phyloP scores from a whole-genome alignment of 2,329 filamentous ascomycete species.

The Aspergillus novoparasiticus region DNA sequence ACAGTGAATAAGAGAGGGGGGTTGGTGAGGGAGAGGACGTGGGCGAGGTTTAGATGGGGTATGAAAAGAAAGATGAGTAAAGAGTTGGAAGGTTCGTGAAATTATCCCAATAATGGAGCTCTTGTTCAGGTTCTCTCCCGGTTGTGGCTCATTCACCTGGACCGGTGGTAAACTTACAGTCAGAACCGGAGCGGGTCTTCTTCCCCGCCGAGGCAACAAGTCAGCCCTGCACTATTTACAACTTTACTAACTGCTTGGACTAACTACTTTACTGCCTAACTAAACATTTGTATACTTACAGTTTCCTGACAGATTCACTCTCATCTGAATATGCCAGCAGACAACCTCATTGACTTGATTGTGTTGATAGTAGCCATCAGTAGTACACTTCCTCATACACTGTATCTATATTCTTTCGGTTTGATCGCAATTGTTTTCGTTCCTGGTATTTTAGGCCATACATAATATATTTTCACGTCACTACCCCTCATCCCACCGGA shows the following conservation, averaged over 20 bases:
- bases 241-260: not conserved
- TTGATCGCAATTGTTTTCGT: not conserved
- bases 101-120: conserved; percentile 22
- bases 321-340: too few species aligned
- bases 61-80: conserved; percentile 15
- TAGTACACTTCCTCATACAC: not conserved
- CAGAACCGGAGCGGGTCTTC: conserved; percentile 25
- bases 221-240: conserved; percentile 4
- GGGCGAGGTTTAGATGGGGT: conserved; percentile 13
- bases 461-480: conserved; percentile 1
- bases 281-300: too few species aligned
- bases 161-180: conserved; percentile 4
- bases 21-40: conserved; percentile 3
- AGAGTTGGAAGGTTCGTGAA: conserved; percentile 28
- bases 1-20: not conserved
- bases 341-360: too few species aligned
- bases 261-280: not conserved
- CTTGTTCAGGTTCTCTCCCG: conserved; percentile 7
- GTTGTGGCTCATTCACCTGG: conserved; percentile 13
- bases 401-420: not conserved
- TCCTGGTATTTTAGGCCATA: not conserved
- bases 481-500: not conserved
- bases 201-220: conserved; percentile 22
- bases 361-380: not conserved
- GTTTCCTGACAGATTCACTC: too few species aligned